A percentile compares a stretch with the other conserved stretches of the same genome.
These are phyloP conservation scores for Agrocybe pediades DNA, from an alignment of 768 basidiomycete genomes.

Conservation along the genomic window DNA sequence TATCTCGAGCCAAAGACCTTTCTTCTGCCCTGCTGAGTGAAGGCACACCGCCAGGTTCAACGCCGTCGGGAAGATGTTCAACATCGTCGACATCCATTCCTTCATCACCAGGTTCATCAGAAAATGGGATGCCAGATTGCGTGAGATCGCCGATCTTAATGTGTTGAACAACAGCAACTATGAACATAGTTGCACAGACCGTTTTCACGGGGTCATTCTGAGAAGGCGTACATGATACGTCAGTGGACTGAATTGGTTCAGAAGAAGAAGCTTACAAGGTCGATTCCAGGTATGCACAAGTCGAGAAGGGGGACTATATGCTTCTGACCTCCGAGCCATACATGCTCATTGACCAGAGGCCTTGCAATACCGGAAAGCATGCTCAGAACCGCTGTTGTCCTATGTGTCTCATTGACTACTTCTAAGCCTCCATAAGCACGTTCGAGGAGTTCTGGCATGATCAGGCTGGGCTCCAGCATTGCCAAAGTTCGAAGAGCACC, in stretches of 20 bases:
- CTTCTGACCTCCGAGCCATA: conserved; percentile 88
- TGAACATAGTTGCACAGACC: conserved; percentile 78
- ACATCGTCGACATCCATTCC: conserved; percentile 55
- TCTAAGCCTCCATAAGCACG: conserved; percentile 92
- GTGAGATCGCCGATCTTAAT: conserved; percentile 81
- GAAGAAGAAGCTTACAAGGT: conserved; percentile 55
- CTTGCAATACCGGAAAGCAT: conserved; percentile 78
- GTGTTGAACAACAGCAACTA: conserved; percentile 70
- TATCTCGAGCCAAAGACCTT: conserved; percentile 71
- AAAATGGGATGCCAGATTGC: conserved; percentile 55
- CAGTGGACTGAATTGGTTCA: background rate
- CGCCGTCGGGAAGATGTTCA: conserved; percentile 54
- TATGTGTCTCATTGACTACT: conserved; percentile 91
- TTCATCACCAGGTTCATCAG: conserved; percentile 55
- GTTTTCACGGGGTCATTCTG: conserved; percentile 85
- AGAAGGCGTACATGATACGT: conserved; percentile 1
- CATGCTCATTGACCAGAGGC: conserved; percentile 72
- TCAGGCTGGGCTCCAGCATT: conserved; percentile 75
- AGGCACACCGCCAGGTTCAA: conserved; percentile 41
- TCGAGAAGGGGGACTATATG: conserved; percentile 88
- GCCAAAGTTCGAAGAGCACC: conserved; percentile 77
- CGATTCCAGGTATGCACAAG: conserved; percentile 88
- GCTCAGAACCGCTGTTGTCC: conserved; percentile 89
- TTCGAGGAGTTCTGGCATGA: conserved; percentile 92
- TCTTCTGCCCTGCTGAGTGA: conserved; percentile 65